These are phyloP conservation scores for Apophysomyces variabilis DNA, from an alignment of 371 early-diverging fungal genomes.

Conservation along the genomic window DNA sequence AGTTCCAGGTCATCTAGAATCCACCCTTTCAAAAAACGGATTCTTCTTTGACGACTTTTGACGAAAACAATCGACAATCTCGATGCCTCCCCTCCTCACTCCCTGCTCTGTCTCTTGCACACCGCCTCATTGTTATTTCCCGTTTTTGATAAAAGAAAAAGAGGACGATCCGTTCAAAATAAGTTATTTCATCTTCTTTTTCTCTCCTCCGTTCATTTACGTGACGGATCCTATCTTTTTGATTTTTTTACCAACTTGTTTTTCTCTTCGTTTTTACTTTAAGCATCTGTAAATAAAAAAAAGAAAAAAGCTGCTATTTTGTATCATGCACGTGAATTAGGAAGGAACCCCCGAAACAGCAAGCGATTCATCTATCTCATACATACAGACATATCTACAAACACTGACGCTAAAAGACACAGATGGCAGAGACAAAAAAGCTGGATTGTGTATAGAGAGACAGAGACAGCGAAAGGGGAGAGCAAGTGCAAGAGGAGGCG, in stretches of 20 bases:
- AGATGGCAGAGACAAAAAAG: too few relatives aligned
- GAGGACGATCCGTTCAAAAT: too few relatives aligned
- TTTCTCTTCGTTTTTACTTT: constrained; percentile 8
- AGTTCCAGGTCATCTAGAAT: constrained; percentile 41
- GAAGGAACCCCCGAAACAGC: too few relatives aligned
- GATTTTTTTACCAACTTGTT: constrained; percentile 12
- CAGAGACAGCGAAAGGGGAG: too few relatives aligned
- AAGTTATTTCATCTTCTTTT: neutral
- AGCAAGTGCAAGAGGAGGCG: neutral
- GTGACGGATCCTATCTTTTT: neutral
- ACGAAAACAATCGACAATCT: neutral
- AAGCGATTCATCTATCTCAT: too few relatives aligned
- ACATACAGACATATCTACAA: too few relatives aligned
- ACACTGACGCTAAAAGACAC: too few relatives aligned
- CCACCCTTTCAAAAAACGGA: constrained; percentile 43
- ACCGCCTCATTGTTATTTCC: too few relatives aligned
- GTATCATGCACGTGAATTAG: constrained; percentile 8
- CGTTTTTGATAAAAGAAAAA: too few relatives aligned
- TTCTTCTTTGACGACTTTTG: constrained; percentile 31
- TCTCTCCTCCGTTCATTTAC: neutral
- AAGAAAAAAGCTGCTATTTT: neutral
- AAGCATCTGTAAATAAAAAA: constrained; percentile 8
- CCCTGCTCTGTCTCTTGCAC: too few relatives aligned
- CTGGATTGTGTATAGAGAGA: too few relatives aligned
- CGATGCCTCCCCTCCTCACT: too few relatives aligned